Percentiles rank a stretch among this genome's conserved stretches.
These are phyloP conservation scores for Pyrenophora teres DNA, from an alignment of 2,329 filamentous ascomycete species.

Conservation along the genomic window DNA sequence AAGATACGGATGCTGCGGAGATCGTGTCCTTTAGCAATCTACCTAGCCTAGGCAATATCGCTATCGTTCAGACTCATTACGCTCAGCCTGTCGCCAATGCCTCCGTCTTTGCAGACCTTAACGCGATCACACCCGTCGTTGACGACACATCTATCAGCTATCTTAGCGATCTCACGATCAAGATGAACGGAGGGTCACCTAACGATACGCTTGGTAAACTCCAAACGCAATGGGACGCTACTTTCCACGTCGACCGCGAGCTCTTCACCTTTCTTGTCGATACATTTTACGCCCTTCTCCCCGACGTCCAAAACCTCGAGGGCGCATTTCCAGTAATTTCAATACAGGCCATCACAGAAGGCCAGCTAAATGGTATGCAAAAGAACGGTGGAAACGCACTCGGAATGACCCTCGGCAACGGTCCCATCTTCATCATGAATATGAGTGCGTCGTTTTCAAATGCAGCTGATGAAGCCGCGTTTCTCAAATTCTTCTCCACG, in stretches of 20 bases:
- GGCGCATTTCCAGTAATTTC: conserved; percentile 25
- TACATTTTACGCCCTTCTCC: conserved; percentile 21
- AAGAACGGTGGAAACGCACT: conserved; percentile 37
- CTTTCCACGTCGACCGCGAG: conserved; percentile 33
- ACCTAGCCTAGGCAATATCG: conserved; percentile 25
- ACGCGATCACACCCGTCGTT: conserved; percentile 25
- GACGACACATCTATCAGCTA: conserved; percentile 29
- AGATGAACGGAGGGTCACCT: conserved; percentile 24
- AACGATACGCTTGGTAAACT: conserved; percentile 21
- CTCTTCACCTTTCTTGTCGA: conserved; percentile 27
- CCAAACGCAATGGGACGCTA: conserved; percentile 36
- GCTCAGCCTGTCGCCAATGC: conserved; percentile 26
- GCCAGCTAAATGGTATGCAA: conserved; percentile 29
- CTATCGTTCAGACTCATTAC: conserved; percentile 31
- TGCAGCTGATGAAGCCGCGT: conserved; percentile 23
- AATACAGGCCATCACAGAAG: conserved; percentile 32
- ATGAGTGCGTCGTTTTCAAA: conserved; percentile 24
- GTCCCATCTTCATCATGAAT: conserved; percentile 29
- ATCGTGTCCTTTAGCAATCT: conserved; percentile 20
- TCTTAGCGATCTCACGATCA: conserved; percentile 27
- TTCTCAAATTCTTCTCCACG: conserved; percentile 23
- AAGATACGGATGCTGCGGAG: conserved; percentile 33
- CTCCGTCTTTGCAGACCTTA: conserved; percentile 30
- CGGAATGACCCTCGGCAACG: conserved; percentile 25
- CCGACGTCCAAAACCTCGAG: conserved; percentile 14